phyloP scores from a whole-genome alignment of 495 filamentous ascomycete species.

The Neurospora sp. region DNA sequence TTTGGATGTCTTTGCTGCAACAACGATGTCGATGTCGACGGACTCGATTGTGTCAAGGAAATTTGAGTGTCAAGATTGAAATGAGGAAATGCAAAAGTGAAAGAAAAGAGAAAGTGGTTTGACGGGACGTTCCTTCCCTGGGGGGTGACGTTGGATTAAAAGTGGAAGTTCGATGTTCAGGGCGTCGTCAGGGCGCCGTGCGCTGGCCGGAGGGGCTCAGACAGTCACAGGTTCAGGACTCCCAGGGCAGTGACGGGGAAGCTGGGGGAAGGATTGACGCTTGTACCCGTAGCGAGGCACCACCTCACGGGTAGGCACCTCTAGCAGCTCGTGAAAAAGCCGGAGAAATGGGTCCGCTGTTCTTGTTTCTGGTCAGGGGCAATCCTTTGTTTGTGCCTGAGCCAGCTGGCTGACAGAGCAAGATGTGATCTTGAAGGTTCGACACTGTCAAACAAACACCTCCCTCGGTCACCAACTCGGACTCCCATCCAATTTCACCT shows the following conservation, averaged over 20 bases:
- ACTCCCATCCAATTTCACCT: neutral
- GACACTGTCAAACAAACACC: neutral
- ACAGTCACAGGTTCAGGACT: neutral
- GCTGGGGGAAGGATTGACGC: neutral
- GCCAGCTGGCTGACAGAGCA: neutral
- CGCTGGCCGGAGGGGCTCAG: neutral
- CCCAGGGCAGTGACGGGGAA: neutral
- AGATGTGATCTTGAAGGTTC: neutral
- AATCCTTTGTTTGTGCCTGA: neutral
- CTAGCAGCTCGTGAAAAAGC: neutral
- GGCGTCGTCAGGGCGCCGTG: neutral
- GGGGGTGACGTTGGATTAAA: neutral
- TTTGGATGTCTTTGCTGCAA: neutral
- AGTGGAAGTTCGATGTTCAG: neutral
- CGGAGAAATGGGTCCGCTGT: neutral
- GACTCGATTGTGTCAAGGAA: neutral
- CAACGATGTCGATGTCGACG: neutral
- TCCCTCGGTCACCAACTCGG: neutral
- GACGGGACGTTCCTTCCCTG: neutral
- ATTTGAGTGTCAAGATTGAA: neutral
- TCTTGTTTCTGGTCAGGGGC: neutral
- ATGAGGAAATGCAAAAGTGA: neutral
- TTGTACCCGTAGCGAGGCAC: neutral
- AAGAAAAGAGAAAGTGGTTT: neutral
- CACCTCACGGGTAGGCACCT: neutral